Evolutionary conservation across 2,329 filamentous ascomycete species (phyloP), one percentile per base, ranked within the genome.

Genomic region (Pseudocercospora pini-densiflorae): DNA sequence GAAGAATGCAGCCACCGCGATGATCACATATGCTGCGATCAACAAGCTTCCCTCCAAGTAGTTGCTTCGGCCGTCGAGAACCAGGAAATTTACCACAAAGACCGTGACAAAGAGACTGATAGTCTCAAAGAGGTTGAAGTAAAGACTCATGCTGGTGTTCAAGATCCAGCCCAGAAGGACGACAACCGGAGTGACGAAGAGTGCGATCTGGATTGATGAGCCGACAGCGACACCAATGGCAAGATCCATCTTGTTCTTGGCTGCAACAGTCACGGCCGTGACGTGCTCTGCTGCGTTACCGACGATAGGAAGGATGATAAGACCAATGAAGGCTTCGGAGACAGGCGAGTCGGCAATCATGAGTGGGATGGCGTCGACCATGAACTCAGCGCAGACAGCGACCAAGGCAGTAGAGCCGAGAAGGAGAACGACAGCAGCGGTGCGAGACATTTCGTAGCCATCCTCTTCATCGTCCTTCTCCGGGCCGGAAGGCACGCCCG

Each of bases 241-340:
- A 8, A 94, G 81, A 74, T 94, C 92, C 90, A 93, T 93, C 80
- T 94, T 94, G 79, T 93, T 92, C 83, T 93, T 93, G 72, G 89
- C 86, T 6, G 92, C 91, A 1, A 94, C 91, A 0, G 88, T 92
- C 62, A 94, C 90, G 6, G 91, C 91, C 0, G 91, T 93, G 21
- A 91, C 90, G 81, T 94, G 91, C 80, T 94, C 91, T 14, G 91
- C 91, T 2, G 91, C 91, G 73, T 94, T 94, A 45, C 91, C 90
- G n/a, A 93, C 91, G 72, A 94, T 93, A 8, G 91, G 91, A 4
- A 94, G 81, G 61, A 94, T 87, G 72, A 94, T 93, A 10, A 94
- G 84, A 73, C 92, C 92, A 68, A 94, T 89, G 70, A 94, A 94
- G 36, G 91, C 90, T 74, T 92, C 85, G 68, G 86, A 90, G 66